phyloP scores from a whole-genome alignment of 169 alveolate species.

The Plasmodium knowlesi region DNA sequence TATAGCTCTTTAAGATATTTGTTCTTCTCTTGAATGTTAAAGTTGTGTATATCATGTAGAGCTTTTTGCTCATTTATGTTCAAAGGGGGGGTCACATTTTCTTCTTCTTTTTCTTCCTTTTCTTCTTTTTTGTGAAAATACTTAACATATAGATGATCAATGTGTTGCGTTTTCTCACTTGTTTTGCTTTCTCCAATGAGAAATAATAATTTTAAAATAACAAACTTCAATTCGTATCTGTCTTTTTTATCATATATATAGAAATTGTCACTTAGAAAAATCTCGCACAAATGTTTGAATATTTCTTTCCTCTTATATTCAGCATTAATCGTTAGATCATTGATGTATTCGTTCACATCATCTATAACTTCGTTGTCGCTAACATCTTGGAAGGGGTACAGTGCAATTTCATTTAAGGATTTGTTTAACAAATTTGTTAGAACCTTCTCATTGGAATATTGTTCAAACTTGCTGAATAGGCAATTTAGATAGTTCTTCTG shows the following conservation, averaged over 20 bases:
- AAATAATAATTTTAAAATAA: constrained; percentile 69
- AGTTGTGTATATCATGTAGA: constrained; percentile 47
- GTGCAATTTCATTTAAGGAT: constrained; percentile 69
- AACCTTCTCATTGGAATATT: constrained; percentile 56
- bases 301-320: constrained; percentile 69
- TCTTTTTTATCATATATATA: constrained; percentile 57
- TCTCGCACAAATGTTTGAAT: constrained; percentile 70
- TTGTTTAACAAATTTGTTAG: constrained; percentile 52
- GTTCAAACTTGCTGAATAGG: constrained; percentile 51
- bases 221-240: constrained; percentile 67
- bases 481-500: constrained; percentile 66
- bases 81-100: background rate
- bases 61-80: constrained; percentile 59
- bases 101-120: background rate
- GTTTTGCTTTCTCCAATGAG: constrained; percentile 59
- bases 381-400: constrained; percentile 76
- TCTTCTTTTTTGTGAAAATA: constrained; percentile 10
- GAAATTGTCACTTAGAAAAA: constrained; percentile 36
- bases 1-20: constrained; percentile 55
- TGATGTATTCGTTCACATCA: constrained; percentile 58
- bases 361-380: constrained; percentile 63
- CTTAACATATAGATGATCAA: constrained; percentile 43
- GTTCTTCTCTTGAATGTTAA: constrained; percentile 47
- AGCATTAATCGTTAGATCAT: constrained; percentile 72
- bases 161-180: constrained; percentile 25